Conservation (phyloP, 75 land plant genomes). For the Pinus taeda region DNA sequence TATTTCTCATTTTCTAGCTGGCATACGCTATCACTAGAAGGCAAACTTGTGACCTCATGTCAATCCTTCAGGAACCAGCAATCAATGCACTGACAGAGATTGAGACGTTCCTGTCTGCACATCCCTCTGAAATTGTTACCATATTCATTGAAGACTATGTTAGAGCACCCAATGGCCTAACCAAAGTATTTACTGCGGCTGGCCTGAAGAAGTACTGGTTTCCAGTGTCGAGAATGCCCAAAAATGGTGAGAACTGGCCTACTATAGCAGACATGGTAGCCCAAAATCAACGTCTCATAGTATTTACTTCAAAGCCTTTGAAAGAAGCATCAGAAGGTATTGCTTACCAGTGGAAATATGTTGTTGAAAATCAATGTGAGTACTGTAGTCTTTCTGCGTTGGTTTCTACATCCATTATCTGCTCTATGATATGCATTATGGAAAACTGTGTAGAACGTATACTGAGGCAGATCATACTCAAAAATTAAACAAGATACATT, state of each 20-base stretch:
- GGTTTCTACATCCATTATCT: too few relatives aligned
- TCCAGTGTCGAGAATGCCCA: constrained; percentile 32
- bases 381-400: neutral
- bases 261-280: constrained; percentile 24
- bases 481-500: neutral
- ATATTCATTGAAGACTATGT: constrained; percentile 37
- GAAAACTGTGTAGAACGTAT: neutral
- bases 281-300: constrained; percentile 21
- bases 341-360: constrained; percentile 32
- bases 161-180: constrained; percentile 13
- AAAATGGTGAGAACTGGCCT: constrained; percentile 33
- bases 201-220: constrained; percentile 34
- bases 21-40: neutral
- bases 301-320: constrained; percentile 21
- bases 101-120: constrained; percentile 17
- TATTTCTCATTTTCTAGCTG: constrained; percentile 1
- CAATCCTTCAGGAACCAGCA: constrained; percentile 18
- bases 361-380: constrained; percentile 36
- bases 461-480: neutral
- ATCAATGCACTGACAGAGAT: constrained; percentile 24
- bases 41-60: neutral
- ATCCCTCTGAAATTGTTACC: constrained; percentile 23
- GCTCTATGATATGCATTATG: neutral
- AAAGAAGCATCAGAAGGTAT: constrained; percentile 33
- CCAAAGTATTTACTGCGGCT: constrained; percentile 21